Conservation (phyloP, 257 asterid genomes). For the Solanum pimpinellifolium region DNA sequence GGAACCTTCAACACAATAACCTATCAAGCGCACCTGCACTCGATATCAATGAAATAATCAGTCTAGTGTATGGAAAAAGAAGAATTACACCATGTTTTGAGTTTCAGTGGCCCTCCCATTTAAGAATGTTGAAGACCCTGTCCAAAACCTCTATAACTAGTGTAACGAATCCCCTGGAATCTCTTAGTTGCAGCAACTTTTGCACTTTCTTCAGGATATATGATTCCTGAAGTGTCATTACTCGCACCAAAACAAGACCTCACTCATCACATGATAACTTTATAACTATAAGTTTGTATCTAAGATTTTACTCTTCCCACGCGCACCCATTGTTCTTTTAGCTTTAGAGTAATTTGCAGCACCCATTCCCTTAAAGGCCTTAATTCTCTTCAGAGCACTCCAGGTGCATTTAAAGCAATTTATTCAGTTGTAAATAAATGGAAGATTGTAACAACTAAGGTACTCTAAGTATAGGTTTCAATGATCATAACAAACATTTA, state of each 20-base stretch:
- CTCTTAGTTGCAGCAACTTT: not conserved
- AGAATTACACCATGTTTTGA: not conserved
- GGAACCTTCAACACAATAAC: constrained; percentile 89
- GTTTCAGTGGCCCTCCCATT: not conserved
- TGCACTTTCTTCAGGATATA: not conserved
- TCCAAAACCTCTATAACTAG: not conserved
- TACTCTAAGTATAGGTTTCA: not conserved
- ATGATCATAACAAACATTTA: not conserved
- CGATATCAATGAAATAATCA: constrained; percentile 1
- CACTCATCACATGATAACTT: not conserved
- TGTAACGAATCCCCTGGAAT: not conserved
- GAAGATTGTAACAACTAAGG: not conserved
- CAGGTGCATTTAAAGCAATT: not conserved
- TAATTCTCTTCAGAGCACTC: not conserved
- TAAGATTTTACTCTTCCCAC: not conserved
- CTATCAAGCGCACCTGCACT: constrained; percentile 89
- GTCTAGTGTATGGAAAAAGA: not conserved
- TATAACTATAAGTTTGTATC: not conserved
- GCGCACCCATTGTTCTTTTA: not conserved
- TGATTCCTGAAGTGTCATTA: not conserved
- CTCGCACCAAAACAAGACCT: not conserved
- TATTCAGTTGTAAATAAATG: not conserved
- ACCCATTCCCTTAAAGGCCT: not conserved
- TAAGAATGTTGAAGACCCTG: not conserved
- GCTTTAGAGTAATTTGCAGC: not conserved